Evolutionary conservation across 495 filamentous ascomycete species (phyloP).

Genomic region (Penicillium cataractarum): DNA sequence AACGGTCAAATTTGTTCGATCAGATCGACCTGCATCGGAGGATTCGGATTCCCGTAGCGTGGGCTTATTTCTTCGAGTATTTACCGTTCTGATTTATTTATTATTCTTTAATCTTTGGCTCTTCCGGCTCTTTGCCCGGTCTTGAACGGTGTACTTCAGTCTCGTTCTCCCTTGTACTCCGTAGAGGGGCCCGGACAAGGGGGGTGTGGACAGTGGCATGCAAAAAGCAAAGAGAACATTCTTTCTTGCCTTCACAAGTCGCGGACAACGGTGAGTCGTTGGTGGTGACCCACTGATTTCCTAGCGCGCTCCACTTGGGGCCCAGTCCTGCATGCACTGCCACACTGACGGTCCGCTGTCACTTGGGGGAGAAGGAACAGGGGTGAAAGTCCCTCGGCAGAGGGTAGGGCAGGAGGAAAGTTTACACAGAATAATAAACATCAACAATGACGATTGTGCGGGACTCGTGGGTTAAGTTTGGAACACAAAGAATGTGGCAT

Average conservation of each 20-base stretch:
- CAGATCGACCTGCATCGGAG: conserved; percentile 16
- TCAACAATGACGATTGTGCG: not conserved
- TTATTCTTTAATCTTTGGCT: not conserved
- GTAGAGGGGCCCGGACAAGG: not conserved
- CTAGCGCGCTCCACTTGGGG: conserved; percentile 33
- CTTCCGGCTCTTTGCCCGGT: not conserved
- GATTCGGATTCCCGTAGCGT: conserved; percentile 14
- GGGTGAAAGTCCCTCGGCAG: not conserved
- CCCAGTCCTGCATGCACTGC: conserved; percentile 50
- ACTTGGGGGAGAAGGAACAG: conserved; percentile 32
- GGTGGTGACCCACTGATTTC: conserved; percentile 32
- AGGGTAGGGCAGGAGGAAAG: not conserved
- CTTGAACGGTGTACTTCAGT: not conserved
- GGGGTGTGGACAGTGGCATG: conserved; percentile 7
- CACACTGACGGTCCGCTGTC: conserved; percentile 46
- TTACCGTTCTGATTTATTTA: not conserved
- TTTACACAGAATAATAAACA: not conserved
- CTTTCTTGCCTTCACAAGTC: conserved; percentile 32
- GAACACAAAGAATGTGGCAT: conserved; percentile 1
- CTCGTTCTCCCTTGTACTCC: not conserved
- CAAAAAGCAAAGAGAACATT: conserved; percentile 31
- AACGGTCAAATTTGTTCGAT: conserved; percentile 1
- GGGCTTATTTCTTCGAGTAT: not conserved
- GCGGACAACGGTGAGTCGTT: conserved; percentile 32
- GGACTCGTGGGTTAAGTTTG: not conserved